Percentiles rank a stretch among this genome's conserved stretches.
These are phyloP conservation scores for Pseudogymnoascus sp. DNA, from an alignment of 2,329 filamentous ascomycete genomes.

Conservation along the genomic window DNA sequence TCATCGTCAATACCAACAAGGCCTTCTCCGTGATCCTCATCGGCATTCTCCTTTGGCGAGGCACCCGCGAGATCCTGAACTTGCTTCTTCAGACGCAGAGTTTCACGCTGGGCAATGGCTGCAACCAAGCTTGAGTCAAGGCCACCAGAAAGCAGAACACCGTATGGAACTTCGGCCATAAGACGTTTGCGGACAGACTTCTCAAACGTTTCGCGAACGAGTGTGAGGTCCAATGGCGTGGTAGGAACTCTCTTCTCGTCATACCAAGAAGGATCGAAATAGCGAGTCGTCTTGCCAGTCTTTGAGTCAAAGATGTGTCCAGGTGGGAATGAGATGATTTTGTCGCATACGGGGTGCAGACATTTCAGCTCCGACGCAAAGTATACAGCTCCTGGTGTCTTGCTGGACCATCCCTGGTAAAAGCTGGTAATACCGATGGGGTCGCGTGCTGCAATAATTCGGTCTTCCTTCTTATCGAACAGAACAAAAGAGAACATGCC, in stretches of 20 bases:
- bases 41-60: conserved; percentile 40
- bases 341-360: conserved; percentile 85
- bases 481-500: conserved; percentile 99
- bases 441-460: conserved; percentile 86
- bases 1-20: conserved; percentile 93
- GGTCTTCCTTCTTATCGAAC: conserved; percentile 90
- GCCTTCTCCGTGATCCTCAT: conserved; percentile 55
- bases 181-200: conserved; percentile 88
- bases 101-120: conserved; percentile 91
- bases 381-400: conserved; percentile 76
- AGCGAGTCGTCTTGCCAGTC: conserved; percentile 74
- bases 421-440: conserved; percentile 96
- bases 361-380: conserved; percentile 97
- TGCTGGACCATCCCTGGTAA: conserved; percentile 86
- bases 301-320: conserved; percentile 94
- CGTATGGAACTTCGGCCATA: conserved; percentile 98
- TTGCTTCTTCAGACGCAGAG: conserved; percentile 60
- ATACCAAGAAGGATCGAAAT: conserved; percentile 91
- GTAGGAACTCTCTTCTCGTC: conserved; percentile 70
- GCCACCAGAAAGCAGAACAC: conserved; percentile 88
- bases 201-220: conserved; percentile 74
- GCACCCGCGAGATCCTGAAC: conserved; percentile 43
- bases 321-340: conserved; percentile 87
- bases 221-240: conserved; percentile 73
- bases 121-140: conserved; percentile 93